Base-by-base conservation (phyloP, 2,329 filamentous ascomycete genomes). In the Hymenoscyphus fructigenus region DNA sequence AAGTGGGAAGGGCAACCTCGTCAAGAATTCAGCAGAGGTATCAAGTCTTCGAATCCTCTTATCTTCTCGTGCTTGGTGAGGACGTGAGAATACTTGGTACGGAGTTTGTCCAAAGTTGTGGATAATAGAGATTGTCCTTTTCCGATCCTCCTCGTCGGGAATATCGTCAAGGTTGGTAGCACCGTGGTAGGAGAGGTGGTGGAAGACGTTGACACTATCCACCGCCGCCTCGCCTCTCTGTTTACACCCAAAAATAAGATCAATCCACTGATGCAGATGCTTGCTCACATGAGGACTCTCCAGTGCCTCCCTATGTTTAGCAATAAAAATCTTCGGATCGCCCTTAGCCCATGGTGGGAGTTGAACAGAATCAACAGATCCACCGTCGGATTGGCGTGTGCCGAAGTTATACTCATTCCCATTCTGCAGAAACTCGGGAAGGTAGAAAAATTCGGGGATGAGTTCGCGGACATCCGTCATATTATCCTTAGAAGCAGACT, bases 41-140 rank as follows among this genome's bases (percentile, higher is more conserved):
- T 99, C 94, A 0, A 99, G 81, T 63, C 92, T 85, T 64, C 86
- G 87, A 2, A 84, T 80, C 5, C 87, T 88, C 62, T 88, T 85
- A 26, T 91, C 85, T 69, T 96, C 93, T 15, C 90, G 86, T n/a
- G 85, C 79, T 3, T 91, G 88, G 76, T 99, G 95, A 14, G 90
- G 83, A 65, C 90, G 89, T 56, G 87, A 85, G 76, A 98, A 99
- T 17, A 98, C 90, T 76, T 99, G 96, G 71, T 96, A 91, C 1
- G 96, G 95, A 1, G 96, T 99, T 76, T 99, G 95, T 0, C 95
- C 95, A 77, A 99, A 99, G 72, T 98, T 98, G 78, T 99, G 94
- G 72, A 99, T 98, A 70, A 97, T 96, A 38, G 92, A 92, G 62
- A 97, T 97, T 0, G 93, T 94, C 3, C 64, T 53, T 26, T 63